Evolutionary conservation across 768 basidiomycete species (phyloP), one percentile per base, ranked within the genome.

Genomic region (Boletus vermiculosoides): DNA sequence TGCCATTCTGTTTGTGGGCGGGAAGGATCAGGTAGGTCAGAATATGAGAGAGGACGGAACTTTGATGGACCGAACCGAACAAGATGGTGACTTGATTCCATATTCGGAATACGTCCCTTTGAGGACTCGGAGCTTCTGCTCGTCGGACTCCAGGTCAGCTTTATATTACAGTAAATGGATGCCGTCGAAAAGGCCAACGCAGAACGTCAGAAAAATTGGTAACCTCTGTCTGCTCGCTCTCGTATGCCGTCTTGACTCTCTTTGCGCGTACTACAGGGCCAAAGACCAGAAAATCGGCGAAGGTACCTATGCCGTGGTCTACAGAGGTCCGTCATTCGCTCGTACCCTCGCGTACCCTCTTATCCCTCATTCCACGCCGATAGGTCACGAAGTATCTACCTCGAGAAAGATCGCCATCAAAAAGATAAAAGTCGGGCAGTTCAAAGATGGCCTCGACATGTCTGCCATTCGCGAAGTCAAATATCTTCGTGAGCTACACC

Each of bases 391-490:
- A 64, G 78, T 82, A 18, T 76, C 84, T 0, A 91, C 90, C 3
- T 85, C 85, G 31, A 78, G 86, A n/a, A 90, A 87, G 73, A 87
- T 98, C 0, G 97, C 97, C 55, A 96, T 99, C 64, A 99, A 99
- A 78, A 98, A 98, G 75, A 96, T 97, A 63, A 96, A 96, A 67
- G 88, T 95, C 15, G 94, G 94, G 5, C 90, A 91, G 64, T 94
- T 96, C 79, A 96, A 95, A 71, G 97, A 98, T 74, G 97, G 97
- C 13, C 81, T 99, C 34, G 96, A 98, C 74, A 98, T 99, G 94
- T 96, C 94, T 59, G 97, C 97, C 55, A 87, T 99, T 55, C 88
- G 97, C 15, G 97, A 99, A 75, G 95, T 99, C 66, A 98, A 97
- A 73, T 98, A 94, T 71, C 78, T 99, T 55, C 86, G 94, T 37